These are phyloP conservation scores for Plasmodium yoelii DNA, from an alignment of 169 alveolate genomes.

Conservation along the genomic window DNA sequence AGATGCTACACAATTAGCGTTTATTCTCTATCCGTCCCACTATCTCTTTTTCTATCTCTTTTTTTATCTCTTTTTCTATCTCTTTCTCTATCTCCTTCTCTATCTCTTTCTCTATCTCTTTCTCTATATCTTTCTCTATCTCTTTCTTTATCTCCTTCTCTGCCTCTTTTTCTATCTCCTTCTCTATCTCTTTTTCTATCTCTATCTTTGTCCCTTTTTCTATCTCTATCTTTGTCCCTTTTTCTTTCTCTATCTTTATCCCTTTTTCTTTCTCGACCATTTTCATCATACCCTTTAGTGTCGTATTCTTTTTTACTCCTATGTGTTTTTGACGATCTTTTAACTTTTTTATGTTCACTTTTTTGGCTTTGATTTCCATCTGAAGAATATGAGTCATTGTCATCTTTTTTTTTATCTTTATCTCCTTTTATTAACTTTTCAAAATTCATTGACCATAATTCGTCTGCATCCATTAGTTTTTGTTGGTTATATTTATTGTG, in stretches of 20 bases:
- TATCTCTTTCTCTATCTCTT: background rate
- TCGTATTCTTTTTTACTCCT: slow-evolving; percentile 16
- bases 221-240: background rate
- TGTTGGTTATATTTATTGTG: slow-evolving; percentile 29
- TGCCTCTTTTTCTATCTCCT: slow-evolving; percentile 1
- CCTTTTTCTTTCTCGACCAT: background rate
- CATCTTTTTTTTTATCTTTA: slow-evolving; percentile 12
- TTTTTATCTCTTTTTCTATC: background rate
- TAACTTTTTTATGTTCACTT: slow-evolving; percentile 28
- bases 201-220: background rate
- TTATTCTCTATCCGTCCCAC: background rate
- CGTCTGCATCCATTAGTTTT: slow-evolving; percentile 82
- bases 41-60: background rate
- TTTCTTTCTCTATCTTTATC: background rate
- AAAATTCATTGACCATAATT: slow-evolving; percentile 86
- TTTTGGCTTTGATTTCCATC: slow-evolving; percentile 3
- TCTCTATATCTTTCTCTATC: background rate
- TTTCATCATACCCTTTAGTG: background rate
- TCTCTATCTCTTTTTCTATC: background rate
- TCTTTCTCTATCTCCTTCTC: background rate
- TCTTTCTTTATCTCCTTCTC: background rate
- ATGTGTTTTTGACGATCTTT: slow-evolving; percentile 36
- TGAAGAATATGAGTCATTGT: slow-evolving; percentile 15
- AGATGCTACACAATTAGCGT: background rate
- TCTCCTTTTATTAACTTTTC: slow-evolving; percentile 78